Conservation (phyloP, 2,329 filamentous ascomycete species). For the Endothia cerciana region DNA sequence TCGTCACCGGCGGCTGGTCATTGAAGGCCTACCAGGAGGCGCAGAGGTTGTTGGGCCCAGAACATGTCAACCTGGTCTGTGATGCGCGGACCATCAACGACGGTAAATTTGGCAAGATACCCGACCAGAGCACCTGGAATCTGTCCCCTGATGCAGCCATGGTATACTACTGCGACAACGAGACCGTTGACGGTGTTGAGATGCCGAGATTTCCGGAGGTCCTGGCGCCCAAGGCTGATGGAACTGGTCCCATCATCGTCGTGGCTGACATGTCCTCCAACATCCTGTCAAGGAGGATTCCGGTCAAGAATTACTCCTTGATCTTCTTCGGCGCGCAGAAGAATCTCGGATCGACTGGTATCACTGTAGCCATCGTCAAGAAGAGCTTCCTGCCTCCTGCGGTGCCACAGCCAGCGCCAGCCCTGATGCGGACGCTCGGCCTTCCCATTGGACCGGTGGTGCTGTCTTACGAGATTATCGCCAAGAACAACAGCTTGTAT, state of each 20-base stretch:
- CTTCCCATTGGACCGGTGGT: conserved; percentile 80
- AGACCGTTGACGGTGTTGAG: conserved; percentile 93
- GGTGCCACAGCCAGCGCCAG: conserved; percentile 66
- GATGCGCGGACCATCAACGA: conserved; percentile 69
- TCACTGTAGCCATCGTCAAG: conserved; percentile 84
- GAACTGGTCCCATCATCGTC: conserved; percentile 74
- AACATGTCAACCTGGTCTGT: conserved; percentile 78
- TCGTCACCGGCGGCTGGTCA: conserved; percentile 90
- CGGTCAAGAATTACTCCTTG: conserved; percentile 76
- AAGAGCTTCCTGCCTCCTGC: conserved; percentile 77
- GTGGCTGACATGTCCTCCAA: conserved; percentile 95
- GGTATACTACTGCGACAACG: conserved; percentile 91
- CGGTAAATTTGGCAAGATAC: conserved; percentile 86
- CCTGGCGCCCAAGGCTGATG: conserved; percentile 61
- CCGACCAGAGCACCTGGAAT: conserved; percentile 76
- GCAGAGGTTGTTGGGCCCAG: conserved; percentile 72
- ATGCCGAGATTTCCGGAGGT: conserved; percentile 74
- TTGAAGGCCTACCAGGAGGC: conserved; percentile 88
- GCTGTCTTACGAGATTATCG: conserved; percentile 80
- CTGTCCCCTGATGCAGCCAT: conserved; percentile 71
- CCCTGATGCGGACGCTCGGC: conserved; percentile 72
- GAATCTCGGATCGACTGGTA: conserved; percentile 84
- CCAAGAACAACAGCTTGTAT: conserved; percentile 94
- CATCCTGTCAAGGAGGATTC: conserved; percentile 80
- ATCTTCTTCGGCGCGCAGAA: conserved; percentile 96